These are phyloP conservation scores for Gracilaria domingensis DNA, from an alignment of 23 red algal genomes.

Conservation along the genomic window DNA sequence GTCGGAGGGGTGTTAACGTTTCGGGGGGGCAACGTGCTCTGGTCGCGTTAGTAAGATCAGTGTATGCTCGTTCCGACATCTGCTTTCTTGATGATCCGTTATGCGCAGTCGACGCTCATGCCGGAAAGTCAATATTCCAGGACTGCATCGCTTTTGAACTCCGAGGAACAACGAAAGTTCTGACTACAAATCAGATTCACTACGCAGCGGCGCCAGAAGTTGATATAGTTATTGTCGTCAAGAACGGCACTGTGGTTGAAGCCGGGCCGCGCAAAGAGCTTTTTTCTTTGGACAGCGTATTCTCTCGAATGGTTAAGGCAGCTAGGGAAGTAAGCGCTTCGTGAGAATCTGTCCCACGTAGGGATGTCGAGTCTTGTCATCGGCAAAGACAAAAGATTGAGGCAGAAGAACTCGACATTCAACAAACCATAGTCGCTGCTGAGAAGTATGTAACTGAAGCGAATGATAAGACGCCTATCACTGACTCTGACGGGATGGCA, in stretches of 20 bases:
- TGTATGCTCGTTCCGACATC: slow-evolving; percentile 85
- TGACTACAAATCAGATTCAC: slow-evolving; percentile 85
- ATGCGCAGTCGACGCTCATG: slow-evolving; percentile 87
- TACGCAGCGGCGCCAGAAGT: slow-evolving; percentile 65
- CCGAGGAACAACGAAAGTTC: slow-evolving; percentile 54
- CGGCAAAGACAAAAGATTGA: not conserved
- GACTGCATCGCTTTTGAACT: slow-evolving; percentile 72
- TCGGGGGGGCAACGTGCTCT: slow-evolving; percentile 83
- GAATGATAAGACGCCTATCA: slow-evolving; percentile 5
- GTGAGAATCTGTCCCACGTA: not conserved
- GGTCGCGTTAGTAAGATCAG: slow-evolving; percentile 73
- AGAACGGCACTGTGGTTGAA: slow-evolving; percentile 65
- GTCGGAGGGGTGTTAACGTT: slow-evolving; percentile 77
- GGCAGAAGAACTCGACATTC: slow-evolving; percentile 19
- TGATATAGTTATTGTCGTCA: slow-evolving; percentile 70
- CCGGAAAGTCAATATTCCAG: slow-evolving; percentile 77
- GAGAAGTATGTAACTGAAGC: not conserved
- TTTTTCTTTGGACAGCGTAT: slow-evolving; percentile 45
- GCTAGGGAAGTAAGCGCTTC: slow-evolving; percentile 21
- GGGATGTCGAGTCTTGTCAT: not conserved
- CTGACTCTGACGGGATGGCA: not conserved
- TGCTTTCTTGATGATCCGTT: slow-evolving; percentile 83
- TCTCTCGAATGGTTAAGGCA: slow-evolving; percentile 51
- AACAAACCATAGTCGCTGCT: not conserved
- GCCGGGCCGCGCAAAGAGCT: slow-evolving; percentile 60